Evolutionary conservation across 495 filamentous ascomycete species (phyloP).

Genomic region (Trichoderma asperelloides): DNA sequence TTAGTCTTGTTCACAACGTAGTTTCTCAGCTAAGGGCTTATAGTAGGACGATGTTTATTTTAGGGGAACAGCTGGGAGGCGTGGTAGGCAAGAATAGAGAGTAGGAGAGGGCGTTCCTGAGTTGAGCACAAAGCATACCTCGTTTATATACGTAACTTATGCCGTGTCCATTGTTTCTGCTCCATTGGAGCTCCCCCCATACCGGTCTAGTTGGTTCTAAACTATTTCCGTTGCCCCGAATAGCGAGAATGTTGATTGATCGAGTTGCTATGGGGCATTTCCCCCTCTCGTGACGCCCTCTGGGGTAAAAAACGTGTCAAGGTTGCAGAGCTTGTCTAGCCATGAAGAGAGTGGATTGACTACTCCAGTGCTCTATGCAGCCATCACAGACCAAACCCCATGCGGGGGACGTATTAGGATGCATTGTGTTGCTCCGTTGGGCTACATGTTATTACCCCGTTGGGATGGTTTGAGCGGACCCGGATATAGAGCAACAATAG

Average conservation of each 20-base stretch:
- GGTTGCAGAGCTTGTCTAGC: background rate
- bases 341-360: background rate
- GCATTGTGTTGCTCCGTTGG: background rate
- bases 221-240: slow-evolving; percentile 5
- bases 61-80: background rate
- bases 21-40: background rate
- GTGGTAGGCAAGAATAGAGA: background rate
- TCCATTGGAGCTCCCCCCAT: background rate
- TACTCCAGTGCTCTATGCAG: background rate
- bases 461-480: background rate
- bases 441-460: background rate
- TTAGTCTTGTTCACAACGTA: background rate
- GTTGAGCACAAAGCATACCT: background rate
- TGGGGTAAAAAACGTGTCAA: background rate
- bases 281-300: background rate
- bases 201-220: background rate
- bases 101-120: background rate
- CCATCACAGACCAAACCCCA: background rate
- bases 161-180: background rate
- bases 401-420: background rate
- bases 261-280: background rate
- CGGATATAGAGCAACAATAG: background rate
- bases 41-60: background rate
- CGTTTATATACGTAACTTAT: background rate
- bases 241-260: background rate